Percentiles rank a stretch among this genome's conserved stretches.
Evolutionary conservation across 352 stramenopile genomes (phyloP).

Genomic region (Plasmopara halstedii): DNA sequence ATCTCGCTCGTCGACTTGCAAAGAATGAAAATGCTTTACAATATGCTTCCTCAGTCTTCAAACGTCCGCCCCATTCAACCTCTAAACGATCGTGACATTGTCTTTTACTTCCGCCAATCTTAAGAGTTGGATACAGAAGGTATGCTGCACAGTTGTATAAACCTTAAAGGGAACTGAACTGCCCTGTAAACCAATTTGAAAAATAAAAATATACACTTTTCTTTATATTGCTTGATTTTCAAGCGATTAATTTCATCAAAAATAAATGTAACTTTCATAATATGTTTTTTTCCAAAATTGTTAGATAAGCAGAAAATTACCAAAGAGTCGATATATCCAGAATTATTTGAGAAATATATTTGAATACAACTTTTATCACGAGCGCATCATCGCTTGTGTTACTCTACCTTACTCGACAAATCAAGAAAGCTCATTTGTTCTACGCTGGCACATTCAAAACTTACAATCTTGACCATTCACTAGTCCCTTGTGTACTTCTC

Average conservation of each 20-base stretch:
- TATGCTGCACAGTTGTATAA: too few species aligned
- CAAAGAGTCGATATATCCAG: too few species aligned
- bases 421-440: slow-evolving; percentile 7
- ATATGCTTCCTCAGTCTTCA: slow-evolving; percentile 23
- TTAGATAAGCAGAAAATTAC: too few species aligned
- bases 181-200: background rate
- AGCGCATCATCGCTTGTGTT: slow-evolving; percentile 5
- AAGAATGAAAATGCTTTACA: slow-evolving; percentile 27
- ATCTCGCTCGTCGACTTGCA: slow-evolving; percentile 33
- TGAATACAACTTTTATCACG: background rate
- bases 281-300: too few species aligned
- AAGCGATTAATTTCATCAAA: too few species aligned
- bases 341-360: too few species aligned
- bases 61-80: slow-evolving; percentile 46
- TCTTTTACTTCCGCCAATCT: slow-evolving; percentile 31
- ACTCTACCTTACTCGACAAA: slow-evolving; percentile 29
- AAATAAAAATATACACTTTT: background rate
- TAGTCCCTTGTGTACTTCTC: slow-evolving; percentile 3
- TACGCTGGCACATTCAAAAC: slow-evolving; percentile 23
- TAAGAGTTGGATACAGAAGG: too few species aligned
- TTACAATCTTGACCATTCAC: slow-evolving; percentile 7
- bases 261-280: too few species aligned
- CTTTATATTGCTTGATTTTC: too few species aligned
- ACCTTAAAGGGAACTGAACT: too few species aligned
- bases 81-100: slow-evolving; percentile 38